Conservation (phyloP, 2,329 filamentous ascomycete species). For the Botrytis paeoniae region DNA sequence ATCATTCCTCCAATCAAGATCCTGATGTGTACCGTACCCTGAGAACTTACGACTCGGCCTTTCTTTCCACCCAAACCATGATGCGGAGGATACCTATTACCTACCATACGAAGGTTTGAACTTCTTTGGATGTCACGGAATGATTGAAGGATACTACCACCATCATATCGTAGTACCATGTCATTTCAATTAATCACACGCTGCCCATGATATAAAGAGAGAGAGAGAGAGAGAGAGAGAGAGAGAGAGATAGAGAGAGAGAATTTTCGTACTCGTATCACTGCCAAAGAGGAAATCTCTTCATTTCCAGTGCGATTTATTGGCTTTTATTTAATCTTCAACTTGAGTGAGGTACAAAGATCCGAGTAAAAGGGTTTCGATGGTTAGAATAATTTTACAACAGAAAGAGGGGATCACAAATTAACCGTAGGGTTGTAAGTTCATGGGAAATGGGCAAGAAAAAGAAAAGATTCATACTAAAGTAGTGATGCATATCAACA, state of each 20-base stretch:
- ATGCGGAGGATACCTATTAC: neutral
- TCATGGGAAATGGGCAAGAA: neutral
- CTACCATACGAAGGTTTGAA: neutral
- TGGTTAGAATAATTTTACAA: neutral
- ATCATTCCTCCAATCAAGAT: neutral
- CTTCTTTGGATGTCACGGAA: neutral
- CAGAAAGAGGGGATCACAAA: neutral
- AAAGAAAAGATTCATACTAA: neutral
- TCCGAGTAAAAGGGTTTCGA: neutral
- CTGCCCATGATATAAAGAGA: constrained; percentile 2
- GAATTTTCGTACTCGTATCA: constrained; percentile 14
- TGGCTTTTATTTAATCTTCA: neutral
- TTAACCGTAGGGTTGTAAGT: no score
- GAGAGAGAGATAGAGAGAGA: neutral
- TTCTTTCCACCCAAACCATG: constrained; percentile 14
- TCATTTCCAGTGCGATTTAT: neutral
- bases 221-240: neutral
- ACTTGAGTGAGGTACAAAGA: neutral
- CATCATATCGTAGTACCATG: constrained; percentile 9
- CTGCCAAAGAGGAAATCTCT: neutral
- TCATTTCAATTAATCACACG: constrained; percentile 10
- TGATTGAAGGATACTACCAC: neutral
- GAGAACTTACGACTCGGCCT: constrained; percentile 7
- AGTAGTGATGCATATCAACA: constrained; percentile 12
- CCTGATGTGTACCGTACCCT: neutral